phyloP scores from a whole-genome alignment of 116 monocot species.

The Papilionanthe hybrid region DNA sequence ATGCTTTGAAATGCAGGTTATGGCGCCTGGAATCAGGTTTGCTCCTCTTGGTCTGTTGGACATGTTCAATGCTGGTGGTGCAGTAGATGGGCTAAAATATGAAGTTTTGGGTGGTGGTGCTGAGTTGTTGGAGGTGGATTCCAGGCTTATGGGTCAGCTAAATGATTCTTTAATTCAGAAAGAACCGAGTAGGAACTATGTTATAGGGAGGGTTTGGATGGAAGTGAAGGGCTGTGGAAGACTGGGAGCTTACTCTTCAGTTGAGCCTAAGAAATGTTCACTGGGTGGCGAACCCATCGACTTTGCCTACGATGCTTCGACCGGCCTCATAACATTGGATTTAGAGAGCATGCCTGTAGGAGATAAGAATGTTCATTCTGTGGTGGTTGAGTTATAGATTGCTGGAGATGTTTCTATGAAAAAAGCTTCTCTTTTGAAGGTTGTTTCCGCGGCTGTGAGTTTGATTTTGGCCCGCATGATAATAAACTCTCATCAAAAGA shows the following conservation, averaged over 20 bases:
- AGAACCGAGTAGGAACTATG: conserved; percentile 3
- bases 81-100: conserved; percentile 66
- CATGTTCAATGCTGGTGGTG: conserved; percentile 92
- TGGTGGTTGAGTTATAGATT: conserved; percentile 58
- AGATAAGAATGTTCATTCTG: conserved; percentile 38
- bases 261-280: conserved; percentile 50
- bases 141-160: not conserved
- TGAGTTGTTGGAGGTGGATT: conserved; percentile 13
- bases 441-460: too few relatives aligned
- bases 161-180: too few relatives aligned
- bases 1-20: conserved; percentile 38
- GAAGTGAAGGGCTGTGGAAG: conserved; percentile 85
- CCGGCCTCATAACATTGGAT: conserved; percentile 50
- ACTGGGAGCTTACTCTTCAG: conserved; percentile 68
- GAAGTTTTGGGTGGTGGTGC: conserved; percentile 17
- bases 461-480: too few relatives aligned
- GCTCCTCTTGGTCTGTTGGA: conserved; percentile 73
- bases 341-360: conserved; percentile 52
- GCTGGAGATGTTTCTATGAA: not conserved
- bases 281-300: conserved; percentile 34
- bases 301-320: conserved; percentile 48
- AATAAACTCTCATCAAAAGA: too few relatives aligned
- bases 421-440: too few relatives aligned
- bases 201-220: conserved; percentile 39
- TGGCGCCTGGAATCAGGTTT: conserved; percentile 56